Evolutionary conservation across 2,329 filamentous ascomycete genomes (phyloP), one percentile per base, ranked within the genome.

Genomic region (Epichloe aotearoae): DNA sequence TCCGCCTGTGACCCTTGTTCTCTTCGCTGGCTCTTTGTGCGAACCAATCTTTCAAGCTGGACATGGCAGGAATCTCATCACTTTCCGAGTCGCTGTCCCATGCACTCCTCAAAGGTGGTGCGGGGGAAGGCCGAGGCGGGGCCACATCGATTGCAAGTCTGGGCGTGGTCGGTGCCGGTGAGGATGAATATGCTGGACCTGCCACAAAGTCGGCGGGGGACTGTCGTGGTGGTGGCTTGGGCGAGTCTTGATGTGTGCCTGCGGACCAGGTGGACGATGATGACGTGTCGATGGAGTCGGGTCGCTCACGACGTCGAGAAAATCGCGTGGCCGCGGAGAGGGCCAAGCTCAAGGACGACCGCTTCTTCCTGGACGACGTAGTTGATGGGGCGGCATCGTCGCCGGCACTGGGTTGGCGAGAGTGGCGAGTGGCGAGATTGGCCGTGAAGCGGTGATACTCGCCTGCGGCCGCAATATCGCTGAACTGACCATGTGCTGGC

Each of bases 371-470:
- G 11, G 34, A 4, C 15, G 45, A 37, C 15, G 47, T 39, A 15
- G 34, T 7, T 38, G 52, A 38, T 8, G 20, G 20, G 12, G 39
- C 14, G 43, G 23, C 4, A 19, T 47, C 36, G n/a, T 51, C 48
- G 17, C 50, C 48, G 17, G 23, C 26, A 39, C 17, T 33, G 37
- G 36, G 30, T 17, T 47, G 49, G 6, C 43, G 34, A 30, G 49
- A 42, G 11, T 50, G 23, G 20, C n/a, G 34, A 44, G 55, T 56
- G 17, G 66, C 66, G 26, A 69, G 56, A 47, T 62, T 59, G 17
- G 59, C 59, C 15, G 65, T 59, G 46, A 69, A 61, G 8, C 59
- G 59, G 50, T 69, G 66, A 34, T 69, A 69, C 41, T 67, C 66
- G 42, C 60, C 61, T 2, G 65, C 61, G 4, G 61, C 59, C 46